Percentiles rank a stretch among this genome's conserved stretches.
Evolutionary conservation across 2,329 filamentous ascomycete species (phyloP).

Genomic region (Zopfia rhizophila): DNA sequence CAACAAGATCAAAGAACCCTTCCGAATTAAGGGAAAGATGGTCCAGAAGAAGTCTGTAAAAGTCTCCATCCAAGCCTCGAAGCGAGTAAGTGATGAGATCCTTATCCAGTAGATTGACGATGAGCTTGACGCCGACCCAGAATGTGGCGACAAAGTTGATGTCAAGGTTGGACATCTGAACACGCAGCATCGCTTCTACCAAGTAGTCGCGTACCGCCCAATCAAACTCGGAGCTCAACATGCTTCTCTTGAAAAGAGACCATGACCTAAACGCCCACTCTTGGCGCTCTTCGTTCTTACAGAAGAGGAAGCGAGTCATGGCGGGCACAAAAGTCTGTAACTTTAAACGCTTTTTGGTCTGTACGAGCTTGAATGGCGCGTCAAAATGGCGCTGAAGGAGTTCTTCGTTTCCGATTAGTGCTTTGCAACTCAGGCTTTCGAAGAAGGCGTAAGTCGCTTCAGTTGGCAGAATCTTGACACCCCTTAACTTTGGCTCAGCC

Average conservation of each 20-base stretch:
- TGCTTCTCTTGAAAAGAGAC: conserved; percentile 70
- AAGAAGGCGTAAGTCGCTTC: conserved; percentile 82
- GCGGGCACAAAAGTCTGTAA: conserved; percentile 81
- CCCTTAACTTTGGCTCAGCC: conserved; percentile 62
- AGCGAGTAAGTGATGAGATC: conserved; percentile 81
- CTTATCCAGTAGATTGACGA: conserved; percentile 78
- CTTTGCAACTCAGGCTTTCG: conserved; percentile 85
- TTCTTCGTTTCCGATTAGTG: conserved; percentile 72
- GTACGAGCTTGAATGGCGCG: conserved; percentile 81
- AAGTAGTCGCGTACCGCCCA: conserved; percentile 85
- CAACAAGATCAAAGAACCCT: conserved; percentile 75
- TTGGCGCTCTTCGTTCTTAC: conserved; percentile 70
- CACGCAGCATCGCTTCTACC: conserved; percentile 70
- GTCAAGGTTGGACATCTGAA: conserved; percentile 65
- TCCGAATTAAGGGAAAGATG: conserved; percentile 65
- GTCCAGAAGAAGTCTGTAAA: conserved; percentile 69
- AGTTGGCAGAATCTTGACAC: conserved; percentile 62
- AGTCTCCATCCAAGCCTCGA: conserved; percentile 79
- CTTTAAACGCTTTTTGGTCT: conserved; percentile 81
- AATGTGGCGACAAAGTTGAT: conserved; percentile 72
- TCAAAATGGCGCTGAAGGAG: conserved; percentile 74
- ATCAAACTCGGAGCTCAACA: conserved; percentile 81
- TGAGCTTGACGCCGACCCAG: conserved; percentile 80
- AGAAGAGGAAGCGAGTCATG: conserved; percentile 86
- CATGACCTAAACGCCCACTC: conserved; percentile 77